phyloP scores from a whole-genome alignment of 1,284 basidiomycete species.

The Quambalaria eucalypti region DNA sequence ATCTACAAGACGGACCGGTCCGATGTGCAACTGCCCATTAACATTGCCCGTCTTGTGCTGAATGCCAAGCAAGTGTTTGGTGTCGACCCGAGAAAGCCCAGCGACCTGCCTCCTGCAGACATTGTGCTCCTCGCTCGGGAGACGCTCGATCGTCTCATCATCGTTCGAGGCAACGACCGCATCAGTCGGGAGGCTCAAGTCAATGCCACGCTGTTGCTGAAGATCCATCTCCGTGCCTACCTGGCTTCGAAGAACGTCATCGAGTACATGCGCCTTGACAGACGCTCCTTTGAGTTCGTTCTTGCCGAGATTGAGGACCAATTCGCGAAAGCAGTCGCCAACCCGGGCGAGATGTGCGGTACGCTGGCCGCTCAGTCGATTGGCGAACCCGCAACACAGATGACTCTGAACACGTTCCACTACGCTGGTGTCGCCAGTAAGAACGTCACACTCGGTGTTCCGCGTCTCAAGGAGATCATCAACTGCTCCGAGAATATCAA shows the following conservation, averaged over 20 bases:
- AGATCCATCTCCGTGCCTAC: constrained; percentile 55
- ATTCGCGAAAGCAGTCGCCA: constrained; percentile 68
- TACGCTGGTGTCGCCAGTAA: constrained; percentile 95
- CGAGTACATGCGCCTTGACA: constrained; percentile 42
- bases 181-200: constrained; percentile 68
- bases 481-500: constrained; percentile 98
- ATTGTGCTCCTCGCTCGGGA: constrained; percentile 65
- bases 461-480: constrained; percentile 96
- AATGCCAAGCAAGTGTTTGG: constrained; percentile 97
- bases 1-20: constrained; percentile 65
- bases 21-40: constrained; percentile 57
- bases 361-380: constrained; percentile 96
- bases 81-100: constrained; percentile 84
- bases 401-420: constrained; percentile 99
- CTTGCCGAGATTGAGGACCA: constrained; percentile 77
- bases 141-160: constrained; percentile 43
- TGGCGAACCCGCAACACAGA: constrained; percentile 98
- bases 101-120: constrained; percentile 78
- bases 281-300: constrained; percentile 90
- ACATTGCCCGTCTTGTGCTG: constrained; percentile 85
- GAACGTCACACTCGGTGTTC: constrained; percentile 98
- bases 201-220: constrained; percentile 85
- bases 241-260: constrained; percentile 44
- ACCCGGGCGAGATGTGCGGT: constrained; percentile 98
- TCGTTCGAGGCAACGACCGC: constrained; percentile 67